Base-by-base conservation (phyloP, 345 rosid genomes). In the Laguncularia racemosa region DNA sequence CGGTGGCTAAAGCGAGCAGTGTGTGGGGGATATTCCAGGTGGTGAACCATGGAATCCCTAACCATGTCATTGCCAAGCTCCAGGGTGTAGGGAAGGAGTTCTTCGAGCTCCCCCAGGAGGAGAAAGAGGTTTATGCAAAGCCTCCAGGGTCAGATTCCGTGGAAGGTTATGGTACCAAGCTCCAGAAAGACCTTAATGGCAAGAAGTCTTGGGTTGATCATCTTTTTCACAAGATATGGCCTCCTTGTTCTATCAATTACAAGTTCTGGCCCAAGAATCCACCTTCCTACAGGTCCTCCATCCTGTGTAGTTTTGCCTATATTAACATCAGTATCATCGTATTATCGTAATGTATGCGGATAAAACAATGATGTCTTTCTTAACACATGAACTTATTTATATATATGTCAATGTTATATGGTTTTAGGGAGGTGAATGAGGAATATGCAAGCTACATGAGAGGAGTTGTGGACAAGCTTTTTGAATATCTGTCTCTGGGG, bases 161-260 rank as follows among this genome's bases (percentile, higher is more conserved):
- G 1, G 93, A 89, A 73, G 97, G 97, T 0, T 87, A 90, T n/a
- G 97, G 95, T 4, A 76, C 68, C 12, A 75, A 70, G 53, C 60
- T 83, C 13, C 84, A 72, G 56, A 81, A 77, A 60, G 83, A 83
- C 19, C 46, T 67, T 12, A 55, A 82, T 6, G 89, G 77, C 2
- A 89, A 78, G 57, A 84, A 85, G 64, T 69, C 73, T 4, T 89
- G 98, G 98, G 86, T 72, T 0, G 96, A 89, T 69, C 91, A 89
- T 62, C 81, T 89, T 53, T 92, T 92, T 49, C 95, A 92, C 63
- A 71, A 46, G 61, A 73, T 92, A 45, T 92, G 87, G 93, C 98
- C 98, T 26, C 88, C 85, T 48, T 58, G 77, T 0, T 47, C 58
- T 20, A 68, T 89, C 55, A 76, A 86, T 47, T 67, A 84, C 67